Percentiles rank a stretch among this genome's conserved stretches.
These are phyloP conservation scores for Rugosomyces carneus DNA, from an alignment of 1,284 basidiomycete genomes.

Conservation along the genomic window DNA sequence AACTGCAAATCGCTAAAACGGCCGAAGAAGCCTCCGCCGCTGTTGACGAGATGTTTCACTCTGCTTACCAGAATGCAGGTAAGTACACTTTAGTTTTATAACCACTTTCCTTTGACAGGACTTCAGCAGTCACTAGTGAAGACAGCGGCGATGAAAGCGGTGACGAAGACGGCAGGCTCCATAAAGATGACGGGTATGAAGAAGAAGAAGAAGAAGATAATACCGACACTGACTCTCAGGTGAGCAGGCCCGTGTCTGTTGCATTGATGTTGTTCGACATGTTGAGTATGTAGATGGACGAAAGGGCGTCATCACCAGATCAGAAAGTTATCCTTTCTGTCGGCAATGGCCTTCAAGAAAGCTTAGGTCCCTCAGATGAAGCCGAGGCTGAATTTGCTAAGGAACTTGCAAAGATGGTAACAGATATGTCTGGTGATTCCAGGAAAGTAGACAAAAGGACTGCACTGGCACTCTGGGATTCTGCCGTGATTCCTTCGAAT, in stretches of 20 bases:
- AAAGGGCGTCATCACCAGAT: constrained; percentile 72
- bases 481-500: constrained; percentile 66
- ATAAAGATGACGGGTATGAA: constrained; percentile 46
- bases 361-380: constrained; percentile 74
- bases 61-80: constrained; percentile 51
- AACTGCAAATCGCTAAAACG: constrained; percentile 60
- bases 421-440: constrained; percentile 78
- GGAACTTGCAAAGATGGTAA: constrained; percentile 93
- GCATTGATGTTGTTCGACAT: constrained; percentile 7
- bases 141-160: constrained; percentile 72
- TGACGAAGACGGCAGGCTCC: constrained; percentile 51
- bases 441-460: constrained; percentile 81
- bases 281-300: constrained; percentile 40
- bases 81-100: constrained; percentile 24
- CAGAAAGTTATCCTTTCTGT: constrained; percentile 62
- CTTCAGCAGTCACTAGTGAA: constrained; percentile 24
- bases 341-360: constrained; percentile 49
- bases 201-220: constrained; percentile 49
- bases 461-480: constrained; percentile 80
- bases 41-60: constrained; percentile 84
- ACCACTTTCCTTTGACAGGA: not conserved
- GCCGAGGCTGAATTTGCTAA: constrained; percentile 92
- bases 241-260: constrained; percentile 26
- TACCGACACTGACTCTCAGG: constrained; percentile 43
- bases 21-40: constrained; percentile 81